Evolutionary conservation across 2,329 filamentous ascomycete species (phyloP).

Genomic region (Shiraia sp.): DNA sequence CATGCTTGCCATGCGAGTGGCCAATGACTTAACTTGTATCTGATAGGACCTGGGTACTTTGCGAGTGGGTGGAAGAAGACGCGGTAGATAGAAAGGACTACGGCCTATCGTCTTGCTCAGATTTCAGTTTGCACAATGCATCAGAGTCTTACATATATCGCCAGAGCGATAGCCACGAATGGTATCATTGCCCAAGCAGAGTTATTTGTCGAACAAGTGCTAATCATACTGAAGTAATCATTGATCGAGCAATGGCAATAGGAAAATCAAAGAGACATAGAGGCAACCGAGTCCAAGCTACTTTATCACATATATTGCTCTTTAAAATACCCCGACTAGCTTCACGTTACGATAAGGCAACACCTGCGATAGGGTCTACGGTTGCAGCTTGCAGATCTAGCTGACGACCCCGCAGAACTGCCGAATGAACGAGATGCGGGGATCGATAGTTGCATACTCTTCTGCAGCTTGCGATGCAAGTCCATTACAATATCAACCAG

Average conservation of each 20-base stretch:
- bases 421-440: neutral
- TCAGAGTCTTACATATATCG: slow-evolving; percentile 6
- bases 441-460: too few relatives aligned
- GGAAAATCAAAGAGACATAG: too few relatives aligned
- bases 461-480: too few relatives aligned
- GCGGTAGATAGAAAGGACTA: slow-evolving; percentile 22
- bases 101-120: slow-evolving; percentile 5
- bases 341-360: too few relatives aligned
- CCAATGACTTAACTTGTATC: slow-evolving; percentile 31
- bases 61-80: slow-evolving; percentile 28
- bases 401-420: too few relatives aligned
- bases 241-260: neutral
- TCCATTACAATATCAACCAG: too few relatives aligned
- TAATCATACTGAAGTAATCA: slow-evolving; percentile 2
- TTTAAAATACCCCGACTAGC: too few relatives aligned
- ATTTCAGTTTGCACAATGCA: neutral
- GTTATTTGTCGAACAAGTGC: neutral
- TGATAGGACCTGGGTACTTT: slow-evolving; percentile 29
- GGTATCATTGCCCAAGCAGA: neutral
- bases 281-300: too few relatives aligned
- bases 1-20: slow-evolving; percentile 31
- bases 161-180: neutral
- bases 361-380: neutral
- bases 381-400: too few relatives aligned
- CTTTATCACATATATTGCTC: too few relatives aligned